These are phyloP conservation scores for Theileria luwenshuni DNA, from an alignment of 169 alveolate genomes.

Conservation along the genomic window DNA sequence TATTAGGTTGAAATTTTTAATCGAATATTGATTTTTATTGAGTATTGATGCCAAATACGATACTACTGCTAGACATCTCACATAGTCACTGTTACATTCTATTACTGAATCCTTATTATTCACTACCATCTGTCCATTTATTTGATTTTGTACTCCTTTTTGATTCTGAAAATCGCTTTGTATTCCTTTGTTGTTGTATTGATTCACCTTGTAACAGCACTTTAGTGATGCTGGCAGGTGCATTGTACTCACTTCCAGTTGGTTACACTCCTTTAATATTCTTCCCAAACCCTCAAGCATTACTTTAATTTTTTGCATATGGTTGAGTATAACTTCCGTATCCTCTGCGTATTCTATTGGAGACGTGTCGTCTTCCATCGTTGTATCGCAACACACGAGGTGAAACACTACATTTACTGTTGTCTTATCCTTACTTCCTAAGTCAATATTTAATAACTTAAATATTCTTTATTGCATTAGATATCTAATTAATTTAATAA, in stretches of 20 bases:
- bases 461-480: too few relatives aligned
- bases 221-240: constrained; percentile 63
- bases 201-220: constrained; percentile 39
- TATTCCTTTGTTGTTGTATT: constrained; percentile 2
- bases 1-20: constrained; percentile 41
- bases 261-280: constrained; percentile 26
- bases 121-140: background rate
- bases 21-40: constrained; percentile 21
- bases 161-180: constrained; percentile 8
- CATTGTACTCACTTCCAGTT: constrained; percentile 34
- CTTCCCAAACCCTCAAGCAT: constrained; percentile 39
- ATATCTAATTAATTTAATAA: too few relatives aligned
- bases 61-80: constrained; percentile 62
- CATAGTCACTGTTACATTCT: constrained; percentile 36
- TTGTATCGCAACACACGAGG: constrained; percentile 52
- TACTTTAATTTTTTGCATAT: constrained; percentile 24
- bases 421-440: constrained; percentile 35
- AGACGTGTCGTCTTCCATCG: constrained; percentile 25
- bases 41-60: constrained; percentile 46
- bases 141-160: background rate
- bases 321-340: constrained; percentile 37
- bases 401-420: constrained; percentile 47
- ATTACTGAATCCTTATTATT: background rate
- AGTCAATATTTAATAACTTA: too few relatives aligned
- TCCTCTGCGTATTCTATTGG: constrained; percentile 46